These are phyloP conservation scores for Fusarium hainanense DNA, from an alignment of 2,329 filamentous ascomycete species.

Conservation along the genomic window DNA sequence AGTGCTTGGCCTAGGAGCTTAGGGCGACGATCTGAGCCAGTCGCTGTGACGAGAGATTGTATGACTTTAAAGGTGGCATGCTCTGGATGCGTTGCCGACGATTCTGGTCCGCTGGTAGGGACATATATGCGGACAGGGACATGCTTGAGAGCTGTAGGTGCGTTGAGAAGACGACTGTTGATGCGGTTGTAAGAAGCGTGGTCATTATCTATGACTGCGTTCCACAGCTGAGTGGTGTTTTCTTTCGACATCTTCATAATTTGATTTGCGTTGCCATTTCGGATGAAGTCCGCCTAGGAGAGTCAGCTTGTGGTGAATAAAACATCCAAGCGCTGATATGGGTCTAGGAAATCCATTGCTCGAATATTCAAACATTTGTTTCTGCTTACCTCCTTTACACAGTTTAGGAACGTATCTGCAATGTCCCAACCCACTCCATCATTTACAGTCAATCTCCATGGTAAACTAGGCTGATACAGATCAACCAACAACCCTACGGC, in stretches of 20 bases:
- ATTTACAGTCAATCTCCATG: conserved; percentile 66
- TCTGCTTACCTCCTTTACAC: conserved; percentile 68
- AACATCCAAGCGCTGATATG: not conserved
- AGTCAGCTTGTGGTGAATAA: conserved; percentile 10
- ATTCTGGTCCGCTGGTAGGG: conserved; percentile 60
- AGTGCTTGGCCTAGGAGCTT: conserved; percentile 79
- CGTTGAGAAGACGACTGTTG: conserved; percentile 80
- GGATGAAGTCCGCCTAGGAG: conserved; percentile 79
- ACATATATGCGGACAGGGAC: conserved; percentile 92
- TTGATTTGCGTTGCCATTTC: conserved; percentile 87
- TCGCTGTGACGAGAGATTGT: conserved; percentile 76
- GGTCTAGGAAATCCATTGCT: not conserved
- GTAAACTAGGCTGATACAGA: conserved; percentile 65
- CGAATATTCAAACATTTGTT: not conserved
- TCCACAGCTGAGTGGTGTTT: conserved; percentile 85
- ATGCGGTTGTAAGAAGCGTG: conserved; percentile 77
- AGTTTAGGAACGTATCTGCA: conserved; percentile 71
- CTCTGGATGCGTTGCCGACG: conserved; percentile 46
- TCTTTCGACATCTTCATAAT: conserved; percentile 91
- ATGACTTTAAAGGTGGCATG: conserved; percentile 74
- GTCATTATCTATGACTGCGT: conserved; percentile 82
- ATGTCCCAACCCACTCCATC: conserved; percentile 70
- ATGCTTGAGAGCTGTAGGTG: conserved; percentile 78
- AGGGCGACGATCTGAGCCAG: conserved; percentile 51
- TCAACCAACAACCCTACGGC: conserved; percentile 66